These are phyloP conservation scores for Withania somnifera DNA, from an alignment of 305 asterid genomes.

Conservation along the genomic window DNA sequence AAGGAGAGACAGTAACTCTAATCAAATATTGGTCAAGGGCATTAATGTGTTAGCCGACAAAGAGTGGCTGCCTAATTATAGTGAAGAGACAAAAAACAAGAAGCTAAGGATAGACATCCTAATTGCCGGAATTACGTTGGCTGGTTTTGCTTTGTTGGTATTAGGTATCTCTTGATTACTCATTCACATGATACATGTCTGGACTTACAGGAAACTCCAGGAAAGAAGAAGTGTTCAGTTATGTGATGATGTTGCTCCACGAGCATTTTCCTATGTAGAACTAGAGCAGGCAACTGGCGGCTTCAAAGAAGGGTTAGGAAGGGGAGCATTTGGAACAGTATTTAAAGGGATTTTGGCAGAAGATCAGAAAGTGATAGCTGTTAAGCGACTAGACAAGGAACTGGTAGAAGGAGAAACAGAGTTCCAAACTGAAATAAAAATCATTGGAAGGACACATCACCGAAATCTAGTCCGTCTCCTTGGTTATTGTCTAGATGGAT, in stretches of 20 bases:
- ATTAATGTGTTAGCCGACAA: not conserved
- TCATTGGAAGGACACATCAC: conserved; percentile 28
- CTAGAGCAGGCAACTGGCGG: conserved; percentile 23
- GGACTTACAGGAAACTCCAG: not conserved
- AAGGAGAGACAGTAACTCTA: conserved; percentile 3
- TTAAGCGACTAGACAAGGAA: conserved; percentile 22
- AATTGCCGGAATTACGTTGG: conserved; percentile 15
- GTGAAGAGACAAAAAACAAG: not conserved
- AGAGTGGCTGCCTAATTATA: not conserved
- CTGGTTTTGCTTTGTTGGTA: conserved; percentile 6
- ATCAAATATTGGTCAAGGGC: conserved; percentile 17
- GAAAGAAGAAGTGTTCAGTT: not conserved
- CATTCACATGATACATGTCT: not conserved
- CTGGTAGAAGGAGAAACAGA: conserved; percentile 18
- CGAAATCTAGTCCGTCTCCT: conserved; percentile 24
- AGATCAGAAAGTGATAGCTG: conserved; percentile 12
- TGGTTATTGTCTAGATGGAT: conserved; percentile 27
- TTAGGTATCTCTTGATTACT: conserved; percentile 7
- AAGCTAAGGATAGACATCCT: conserved; percentile 11
- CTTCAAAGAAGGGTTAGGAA: conserved; percentile 28
- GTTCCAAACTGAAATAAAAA: conserved; percentile 23
- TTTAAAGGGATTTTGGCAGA: conserved; percentile 2
- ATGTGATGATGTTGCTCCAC: conserved; percentile 11
- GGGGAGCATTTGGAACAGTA: conserved; percentile 26
- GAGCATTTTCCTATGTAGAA: conserved; percentile 18